Conservation (phyloP, 257 asterid genomes). For the Rubia yunnanensis region DNA sequence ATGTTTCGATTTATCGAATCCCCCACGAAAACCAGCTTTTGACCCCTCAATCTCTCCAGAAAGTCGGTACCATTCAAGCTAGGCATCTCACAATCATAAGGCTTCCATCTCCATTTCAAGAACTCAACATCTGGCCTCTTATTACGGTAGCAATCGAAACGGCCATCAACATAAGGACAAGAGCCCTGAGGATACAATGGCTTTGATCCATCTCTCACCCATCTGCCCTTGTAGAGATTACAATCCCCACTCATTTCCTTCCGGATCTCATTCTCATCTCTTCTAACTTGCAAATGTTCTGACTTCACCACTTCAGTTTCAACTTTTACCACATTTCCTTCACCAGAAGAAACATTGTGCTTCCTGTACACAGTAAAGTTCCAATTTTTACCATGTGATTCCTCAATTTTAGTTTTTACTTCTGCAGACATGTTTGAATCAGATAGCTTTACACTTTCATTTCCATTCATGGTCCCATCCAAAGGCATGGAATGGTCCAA, state of each 20-base stretch:
- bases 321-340: neutral
- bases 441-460: conserved; percentile 17
- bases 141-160: conserved; percentile 73
- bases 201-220: conserved; percentile 69
- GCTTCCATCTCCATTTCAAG: conserved; percentile 90
- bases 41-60: conserved; percentile 71
- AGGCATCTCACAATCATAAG: conserved; percentile 81
- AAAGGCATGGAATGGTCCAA: conserved; percentile 7
- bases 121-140: conserved; percentile 66
- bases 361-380: conserved; percentile 1
- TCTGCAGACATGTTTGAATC: conserved; percentile 14
- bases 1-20: conserved; percentile 90
- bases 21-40: conserved; percentile 73
- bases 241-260: conserved; percentile 32
- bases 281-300: conserved; percentile 8
- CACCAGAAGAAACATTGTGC: neutral
- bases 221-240: conserved; percentile 71
- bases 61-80: conserved; percentile 78
- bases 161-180: conserved; percentile 71
- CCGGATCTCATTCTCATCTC: conserved; percentile 13
- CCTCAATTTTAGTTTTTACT: conserved; percentile 14
- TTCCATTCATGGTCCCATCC: conserved; percentile 24
- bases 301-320: neutral
- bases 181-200: conserved; percentile 82
- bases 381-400: conserved; percentile 13